A percentile compares a stretch with the other conserved stretches of the same genome.
phyloP scores from a whole-genome alignment of 306 rosid species.

The Sphenostylis stenocarpa region DNA sequence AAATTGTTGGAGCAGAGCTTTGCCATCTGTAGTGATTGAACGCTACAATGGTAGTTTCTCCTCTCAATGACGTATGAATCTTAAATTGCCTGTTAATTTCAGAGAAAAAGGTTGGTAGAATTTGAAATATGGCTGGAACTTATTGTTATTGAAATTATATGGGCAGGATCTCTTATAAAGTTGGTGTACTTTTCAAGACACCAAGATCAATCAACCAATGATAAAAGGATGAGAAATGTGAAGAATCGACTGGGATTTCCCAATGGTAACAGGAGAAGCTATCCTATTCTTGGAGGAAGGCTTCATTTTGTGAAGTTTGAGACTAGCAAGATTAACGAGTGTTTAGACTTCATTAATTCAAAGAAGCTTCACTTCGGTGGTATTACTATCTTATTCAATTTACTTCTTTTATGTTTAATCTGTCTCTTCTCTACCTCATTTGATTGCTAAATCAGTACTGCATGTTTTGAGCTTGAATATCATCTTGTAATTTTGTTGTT shows the following conservation, averaged over 20 bases:
- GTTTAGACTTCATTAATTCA: conserved; percentile 75
- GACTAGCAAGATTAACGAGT: conserved; percentile 76
- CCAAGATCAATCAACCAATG: conserved; percentile 55
- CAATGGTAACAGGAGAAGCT: conserved; percentile 68
- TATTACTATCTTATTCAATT: conserved; percentile 30
- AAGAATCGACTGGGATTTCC: conserved; percentile 59
- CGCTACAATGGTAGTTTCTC: background rate
- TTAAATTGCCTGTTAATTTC: background rate
- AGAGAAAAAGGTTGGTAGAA: background rate
- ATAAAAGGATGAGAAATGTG: conserved; percentile 57
- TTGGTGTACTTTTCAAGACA: conserved; percentile 86
- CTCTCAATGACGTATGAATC: background rate
- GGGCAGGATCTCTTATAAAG: conserved; percentile 83
- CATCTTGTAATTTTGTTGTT: background rate
- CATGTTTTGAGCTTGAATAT: background rate
- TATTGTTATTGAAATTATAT: background rate
- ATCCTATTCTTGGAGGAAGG: conserved; percentile 87
- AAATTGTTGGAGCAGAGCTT: background rate
- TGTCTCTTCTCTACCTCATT: background rate
- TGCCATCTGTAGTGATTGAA: background rate
- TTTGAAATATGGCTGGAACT: conserved; percentile 20
- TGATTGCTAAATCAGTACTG: background rate
- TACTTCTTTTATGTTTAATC: background rate
- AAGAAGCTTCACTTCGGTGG: conserved; percentile 83
- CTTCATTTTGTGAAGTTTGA: conserved; percentile 93